Evolutionary conservation across 306 rosid species (phyloP).

Genomic region (Senna tora): DNA sequence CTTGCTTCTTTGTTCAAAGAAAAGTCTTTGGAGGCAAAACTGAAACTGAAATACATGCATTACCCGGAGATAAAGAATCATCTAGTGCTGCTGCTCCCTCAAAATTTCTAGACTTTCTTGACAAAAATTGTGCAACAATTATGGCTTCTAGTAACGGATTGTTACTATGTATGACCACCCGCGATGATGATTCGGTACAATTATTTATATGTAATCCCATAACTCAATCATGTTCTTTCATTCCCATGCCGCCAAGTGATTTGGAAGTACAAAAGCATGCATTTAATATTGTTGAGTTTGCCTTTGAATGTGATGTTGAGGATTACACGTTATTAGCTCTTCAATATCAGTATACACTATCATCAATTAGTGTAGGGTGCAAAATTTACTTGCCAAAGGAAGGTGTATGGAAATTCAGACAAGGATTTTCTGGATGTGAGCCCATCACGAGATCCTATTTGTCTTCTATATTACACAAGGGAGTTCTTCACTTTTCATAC

Average conservation of each 20-base stretch:
- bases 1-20: neutral
- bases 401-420: neutral
- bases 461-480: neutral
- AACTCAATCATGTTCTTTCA: neutral
- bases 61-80: too few relatives aligned
- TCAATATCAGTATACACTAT: too few relatives aligned
- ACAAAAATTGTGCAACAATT: neutral
- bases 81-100: too few relatives aligned
- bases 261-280: too few relatives aligned
- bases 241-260: too few relatives aligned
- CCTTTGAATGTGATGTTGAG: neutral
- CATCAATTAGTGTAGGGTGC: neutral
- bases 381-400: neutral
- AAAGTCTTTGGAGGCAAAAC: neutral
- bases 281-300: too few relatives aligned
- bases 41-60: neutral
- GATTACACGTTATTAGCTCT: neutral
- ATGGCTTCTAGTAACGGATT: constrained; percentile 3
- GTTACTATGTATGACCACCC: neutral
- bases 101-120: neutral
- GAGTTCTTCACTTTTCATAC: neutral
- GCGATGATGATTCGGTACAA: too few relatives aligned
- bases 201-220: neutral
- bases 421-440: too few relatives aligned
- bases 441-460: too few relatives aligned